Conservation (phyloP, 768 basidiomycete species). For the Hypholoma fasciculare region DNA sequence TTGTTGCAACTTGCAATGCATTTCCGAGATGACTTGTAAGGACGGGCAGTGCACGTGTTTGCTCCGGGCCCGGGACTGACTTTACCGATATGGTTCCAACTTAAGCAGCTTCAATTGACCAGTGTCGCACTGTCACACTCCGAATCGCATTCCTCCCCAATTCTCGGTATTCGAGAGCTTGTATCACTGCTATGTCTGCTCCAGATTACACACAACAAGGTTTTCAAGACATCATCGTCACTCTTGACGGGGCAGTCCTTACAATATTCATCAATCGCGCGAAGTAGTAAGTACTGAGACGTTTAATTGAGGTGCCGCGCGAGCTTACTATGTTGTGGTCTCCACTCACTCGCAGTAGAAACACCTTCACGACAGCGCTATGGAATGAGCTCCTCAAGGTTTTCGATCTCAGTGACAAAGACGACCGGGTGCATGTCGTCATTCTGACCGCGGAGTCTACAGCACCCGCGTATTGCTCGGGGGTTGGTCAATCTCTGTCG, state of each 20-base stretch:
- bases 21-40: too few species aligned
- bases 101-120: too few species aligned
- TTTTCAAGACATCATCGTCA: slow-evolving; percentile 41
- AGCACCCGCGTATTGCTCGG: slow-evolving; percentile 57
- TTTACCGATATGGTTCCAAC: too few species aligned
- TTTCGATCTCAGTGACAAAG: slow-evolving; percentile 48
- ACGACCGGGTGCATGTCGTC: slow-evolving; percentile 53
- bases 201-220: slow-evolving; percentile 35
- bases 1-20: too few species aligned
- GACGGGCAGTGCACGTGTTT: too few species aligned
- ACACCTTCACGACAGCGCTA: slow-evolving; percentile 38
- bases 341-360: slow-evolving; percentile 33
- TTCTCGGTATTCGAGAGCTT: not conserved
- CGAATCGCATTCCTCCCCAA: too few species aligned
- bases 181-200: slow-evolving; percentile 22
- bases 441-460: slow-evolving; percentile 52
- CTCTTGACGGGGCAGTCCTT: slow-evolving; percentile 43
- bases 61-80: too few species aligned
- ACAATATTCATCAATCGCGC: slow-evolving; percentile 47
- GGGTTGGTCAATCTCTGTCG: slow-evolving; percentile 22
- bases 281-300: slow-evolving; percentile 37
- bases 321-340: not conserved
- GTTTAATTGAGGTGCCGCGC: not conserved
- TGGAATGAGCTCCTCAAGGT: slow-evolving; percentile 39
- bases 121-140: too few species aligned